Conservation (phyloP, 1,284 basidiomycete species). For the Heterobasidion parviporum region DNA sequence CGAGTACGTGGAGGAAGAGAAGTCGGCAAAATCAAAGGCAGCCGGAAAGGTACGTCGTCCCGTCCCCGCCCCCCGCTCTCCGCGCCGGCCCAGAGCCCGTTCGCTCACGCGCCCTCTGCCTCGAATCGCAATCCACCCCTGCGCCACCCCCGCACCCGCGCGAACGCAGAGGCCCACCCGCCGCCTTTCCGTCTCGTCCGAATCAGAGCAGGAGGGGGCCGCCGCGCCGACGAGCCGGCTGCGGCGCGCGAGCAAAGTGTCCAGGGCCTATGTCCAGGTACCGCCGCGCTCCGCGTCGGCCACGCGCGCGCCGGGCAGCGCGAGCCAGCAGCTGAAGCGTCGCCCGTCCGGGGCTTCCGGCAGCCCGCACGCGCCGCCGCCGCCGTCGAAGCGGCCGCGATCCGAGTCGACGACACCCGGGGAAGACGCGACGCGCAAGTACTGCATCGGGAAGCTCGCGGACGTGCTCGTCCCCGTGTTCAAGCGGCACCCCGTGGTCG, state of each 20-base stretch:
- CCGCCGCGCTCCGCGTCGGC: slow-evolving; percentile 9
- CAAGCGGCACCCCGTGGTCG: slow-evolving; percentile 5
- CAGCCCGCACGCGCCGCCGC: not conserved
- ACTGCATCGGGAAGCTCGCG: slow-evolving; percentile 47
- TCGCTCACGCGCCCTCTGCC: too few species aligned
- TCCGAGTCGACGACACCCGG: slow-evolving; percentile 23
- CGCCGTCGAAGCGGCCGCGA: slow-evolving; percentile 33
- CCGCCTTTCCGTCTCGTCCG: slow-evolving; percentile 15
- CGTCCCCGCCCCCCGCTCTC: not conserved
- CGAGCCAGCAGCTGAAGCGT: slow-evolving; percentile 27
- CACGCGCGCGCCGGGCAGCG: slow-evolving; percentile 14
- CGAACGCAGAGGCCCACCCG: slow-evolving; percentile 9
- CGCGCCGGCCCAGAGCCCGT: too few species aligned
- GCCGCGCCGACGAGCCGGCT: not conserved
- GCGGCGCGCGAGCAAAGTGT: not conserved
- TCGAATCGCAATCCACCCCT: too few species aligned
- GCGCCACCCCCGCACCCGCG: too few species aligned
- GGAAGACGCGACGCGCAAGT: slow-evolving; percentile 69
- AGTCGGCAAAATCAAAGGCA: slow-evolving; percentile 20
- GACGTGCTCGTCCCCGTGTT: not conserved
- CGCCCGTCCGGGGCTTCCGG: slow-evolving; percentile 23
- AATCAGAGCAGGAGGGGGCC: slow-evolving; percentile 7
- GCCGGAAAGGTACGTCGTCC: slow-evolving; percentile 35
- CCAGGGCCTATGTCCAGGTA: not conserved
- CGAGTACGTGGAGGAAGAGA: slow-evolving; percentile 51